Conservation (phyloP, 306 rosid genomes). For the Morella rubra region DNA sequence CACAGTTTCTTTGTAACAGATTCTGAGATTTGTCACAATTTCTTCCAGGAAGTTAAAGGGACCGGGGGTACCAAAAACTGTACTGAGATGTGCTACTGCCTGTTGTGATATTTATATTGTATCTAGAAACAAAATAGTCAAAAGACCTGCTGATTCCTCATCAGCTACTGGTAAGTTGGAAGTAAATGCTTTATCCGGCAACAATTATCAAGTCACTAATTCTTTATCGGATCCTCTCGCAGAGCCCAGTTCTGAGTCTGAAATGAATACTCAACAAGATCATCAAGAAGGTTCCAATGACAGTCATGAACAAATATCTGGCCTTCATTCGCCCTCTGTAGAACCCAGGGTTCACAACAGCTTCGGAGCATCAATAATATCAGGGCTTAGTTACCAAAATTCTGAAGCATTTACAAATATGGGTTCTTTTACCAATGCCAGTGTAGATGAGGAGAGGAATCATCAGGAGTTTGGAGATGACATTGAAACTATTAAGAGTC, state of each 20-base stretch:
- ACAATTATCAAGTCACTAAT: slow-evolving; percentile 11
- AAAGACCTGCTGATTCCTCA: slow-evolving; percentile 50
- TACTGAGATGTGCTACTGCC: slow-evolving; percentile 52
- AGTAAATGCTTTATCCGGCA: slow-evolving; percentile 24
- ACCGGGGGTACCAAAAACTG: slow-evolving; percentile 59
- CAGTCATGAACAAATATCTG: slow-evolving; percentile 37
- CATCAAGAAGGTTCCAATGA: slow-evolving; percentile 26
- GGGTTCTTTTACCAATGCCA: slow-evolving; percentile 29
- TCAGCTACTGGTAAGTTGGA: slow-evolving; percentile 47
- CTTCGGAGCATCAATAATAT: slow-evolving; percentile 44
- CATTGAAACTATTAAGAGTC: slow-evolving; percentile 35
- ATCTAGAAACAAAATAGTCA: slow-evolving; percentile 51
- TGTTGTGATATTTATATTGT: slow-evolving; percentile 63
- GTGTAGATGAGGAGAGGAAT: slow-evolving; percentile 37
- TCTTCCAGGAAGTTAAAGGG: slow-evolving; percentile 75
- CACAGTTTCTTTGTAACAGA: neutral
- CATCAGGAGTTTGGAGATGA: slow-evolving; percentile 34
- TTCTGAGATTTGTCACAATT: neutral
- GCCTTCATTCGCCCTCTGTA: slow-evolving; percentile 30
- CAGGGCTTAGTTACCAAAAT: slow-evolving; percentile 47
- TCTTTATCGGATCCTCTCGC: slow-evolving; percentile 26
- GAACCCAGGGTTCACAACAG: slow-evolving; percentile 33
- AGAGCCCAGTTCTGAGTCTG: slow-evolving; percentile 40
- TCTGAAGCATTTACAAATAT: slow-evolving; percentile 38
- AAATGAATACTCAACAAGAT: slow-evolving; percentile 36